Conservation (phyloP, 78 protist species). For the Mastigamoeba balamuthi region DNA sequence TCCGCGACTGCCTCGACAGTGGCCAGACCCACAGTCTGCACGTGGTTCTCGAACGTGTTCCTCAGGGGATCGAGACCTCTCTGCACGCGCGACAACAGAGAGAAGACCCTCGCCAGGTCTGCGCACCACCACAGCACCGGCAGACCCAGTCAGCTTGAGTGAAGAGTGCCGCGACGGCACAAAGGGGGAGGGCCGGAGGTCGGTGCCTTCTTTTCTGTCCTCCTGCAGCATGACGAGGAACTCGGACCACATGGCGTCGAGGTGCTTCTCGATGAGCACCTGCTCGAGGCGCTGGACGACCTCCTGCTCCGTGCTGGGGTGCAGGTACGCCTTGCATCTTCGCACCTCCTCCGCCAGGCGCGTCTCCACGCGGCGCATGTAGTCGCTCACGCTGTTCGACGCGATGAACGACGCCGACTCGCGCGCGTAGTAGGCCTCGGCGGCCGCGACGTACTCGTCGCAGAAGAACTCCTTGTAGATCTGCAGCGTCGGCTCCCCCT, state of each 20-base stretch:
- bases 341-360: constrained; percentile 54
- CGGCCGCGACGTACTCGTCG: constrained; percentile 45
- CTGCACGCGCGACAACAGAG: constrained; percentile 43
- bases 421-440: constrained; percentile 48
- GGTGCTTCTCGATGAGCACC: constrained; percentile 40
- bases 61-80: constrained; percentile 54
- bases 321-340: constrained; percentile 49
- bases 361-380: constrained; percentile 50
- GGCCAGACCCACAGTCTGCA: constrained; percentile 42
- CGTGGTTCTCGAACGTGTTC: constrained; percentile 51
- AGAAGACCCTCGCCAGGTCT: constrained; percentile 52
- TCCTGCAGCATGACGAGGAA: constrained; percentile 28
- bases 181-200: background rate
- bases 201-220: constrained; percentile 4
- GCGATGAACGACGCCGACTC: constrained; percentile 48
- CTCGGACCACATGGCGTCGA: constrained; percentile 30
- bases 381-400: constrained; percentile 52
- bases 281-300: constrained; percentile 30
- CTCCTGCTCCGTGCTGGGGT: constrained; percentile 14
- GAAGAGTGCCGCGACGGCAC: background rate
- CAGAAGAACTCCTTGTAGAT: constrained; percentile 51
- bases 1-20: constrained; percentile 31
- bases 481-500: constrained; percentile 44
- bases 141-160: background rate
- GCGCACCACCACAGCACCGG: no score